Evolutionary conservation across 2,329 filamentous ascomycete genomes (phyloP).

Genomic region (Aspergillus versicolor): DNA sequence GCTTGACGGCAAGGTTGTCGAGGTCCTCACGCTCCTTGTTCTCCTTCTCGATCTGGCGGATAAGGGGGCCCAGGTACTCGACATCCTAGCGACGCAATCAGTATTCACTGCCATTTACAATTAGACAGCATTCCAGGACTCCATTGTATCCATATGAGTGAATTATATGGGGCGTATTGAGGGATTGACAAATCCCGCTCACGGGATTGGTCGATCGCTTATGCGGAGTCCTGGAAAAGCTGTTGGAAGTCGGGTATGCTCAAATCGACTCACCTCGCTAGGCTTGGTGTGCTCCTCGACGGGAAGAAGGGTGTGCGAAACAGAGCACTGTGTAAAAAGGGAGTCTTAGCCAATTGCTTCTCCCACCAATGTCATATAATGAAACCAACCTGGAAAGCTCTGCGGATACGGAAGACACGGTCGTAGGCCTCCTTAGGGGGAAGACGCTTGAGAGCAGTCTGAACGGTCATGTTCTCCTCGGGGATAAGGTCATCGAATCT

Average conservation of each 20-base stretch:
- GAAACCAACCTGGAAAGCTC: slow-evolving; percentile 76
- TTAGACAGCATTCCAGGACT: background rate
- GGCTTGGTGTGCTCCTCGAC: slow-evolving; percentile 66
- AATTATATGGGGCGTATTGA: slow-evolving; percentile 3
- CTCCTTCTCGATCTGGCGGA: slow-evolving; percentile 68
- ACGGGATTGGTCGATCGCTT: slow-evolving; percentile 35
- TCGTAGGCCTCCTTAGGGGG: slow-evolving; percentile 90
- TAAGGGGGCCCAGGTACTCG: slow-evolving; percentile 66
- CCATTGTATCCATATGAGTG: background rate
- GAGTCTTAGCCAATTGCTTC: slow-evolving; percentile 22
- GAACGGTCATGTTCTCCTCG: slow-evolving; percentile 85
- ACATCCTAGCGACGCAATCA: slow-evolving; percentile 54
- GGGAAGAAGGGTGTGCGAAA: slow-evolving; percentile 65
- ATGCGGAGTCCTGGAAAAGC: slow-evolving; percentile 27
- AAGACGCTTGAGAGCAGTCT: slow-evolving; percentile 86
- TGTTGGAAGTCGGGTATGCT: slow-evolving; percentile 13
- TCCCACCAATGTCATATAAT: slow-evolving; percentile 2
- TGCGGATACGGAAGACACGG: slow-evolving; percentile 93
- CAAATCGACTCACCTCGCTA: slow-evolving; percentile 55
- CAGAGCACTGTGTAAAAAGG: slow-evolving; percentile 55
- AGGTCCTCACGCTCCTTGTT: slow-evolving; percentile 66
- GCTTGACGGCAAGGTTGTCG: slow-evolving; percentile 62
- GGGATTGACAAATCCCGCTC: slow-evolving; percentile 35
- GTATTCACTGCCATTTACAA: background rate
- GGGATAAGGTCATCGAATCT: slow-evolving; percentile 94